These are phyloP conservation scores for Ophiosphaerella narmari DNA, from an alignment of 2,329 filamentous ascomycete genomes.

Conservation along the genomic window DNA sequence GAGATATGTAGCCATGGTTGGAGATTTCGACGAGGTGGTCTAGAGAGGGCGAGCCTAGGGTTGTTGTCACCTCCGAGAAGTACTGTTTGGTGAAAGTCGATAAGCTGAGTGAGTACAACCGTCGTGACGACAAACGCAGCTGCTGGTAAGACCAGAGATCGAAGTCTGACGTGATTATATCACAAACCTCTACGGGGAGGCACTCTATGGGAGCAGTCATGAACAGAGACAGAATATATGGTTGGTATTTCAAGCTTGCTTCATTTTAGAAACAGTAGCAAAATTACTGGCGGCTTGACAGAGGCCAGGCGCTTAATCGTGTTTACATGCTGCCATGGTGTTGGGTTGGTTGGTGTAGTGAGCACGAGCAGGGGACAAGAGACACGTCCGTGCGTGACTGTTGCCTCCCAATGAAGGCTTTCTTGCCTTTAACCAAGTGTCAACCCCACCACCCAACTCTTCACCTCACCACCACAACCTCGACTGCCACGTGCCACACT, in stretches of 20 bases:
- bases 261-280: too few relatives aligned
- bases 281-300: too few relatives aligned
- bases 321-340: not conserved
- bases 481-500: conserved; percentile 7
- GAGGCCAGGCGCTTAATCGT: too few relatives aligned
- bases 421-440: conserved; percentile 2
- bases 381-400: too few relatives aligned
- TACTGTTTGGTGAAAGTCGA: conserved; percentile 25
- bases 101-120: conserved; percentile 26
- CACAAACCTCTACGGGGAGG: conserved; percentile 37
- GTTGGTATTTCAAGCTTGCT: too few relatives aligned
- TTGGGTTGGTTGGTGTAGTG: not conserved
- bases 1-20: conserved; percentile 16
- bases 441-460: conserved; percentile 12
- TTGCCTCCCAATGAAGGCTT: not conserved
- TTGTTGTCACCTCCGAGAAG: conserved; percentile 27
- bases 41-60: conserved; percentile 30
- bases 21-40: conserved; percentile 24
- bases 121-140: conserved; percentile 31
- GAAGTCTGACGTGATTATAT: conserved; percentile 25
- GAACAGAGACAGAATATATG: not conserved
- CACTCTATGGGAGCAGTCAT: conserved; percentile 32
- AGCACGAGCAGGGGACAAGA: not conserved
- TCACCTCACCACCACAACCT: conserved; percentile 1
- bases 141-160: conserved; percentile 17